Evolutionary conservation across 2,329 filamentous ascomycete genomes (phyloP).

Genomic region (Aspergillus phoenicis): DNA sequence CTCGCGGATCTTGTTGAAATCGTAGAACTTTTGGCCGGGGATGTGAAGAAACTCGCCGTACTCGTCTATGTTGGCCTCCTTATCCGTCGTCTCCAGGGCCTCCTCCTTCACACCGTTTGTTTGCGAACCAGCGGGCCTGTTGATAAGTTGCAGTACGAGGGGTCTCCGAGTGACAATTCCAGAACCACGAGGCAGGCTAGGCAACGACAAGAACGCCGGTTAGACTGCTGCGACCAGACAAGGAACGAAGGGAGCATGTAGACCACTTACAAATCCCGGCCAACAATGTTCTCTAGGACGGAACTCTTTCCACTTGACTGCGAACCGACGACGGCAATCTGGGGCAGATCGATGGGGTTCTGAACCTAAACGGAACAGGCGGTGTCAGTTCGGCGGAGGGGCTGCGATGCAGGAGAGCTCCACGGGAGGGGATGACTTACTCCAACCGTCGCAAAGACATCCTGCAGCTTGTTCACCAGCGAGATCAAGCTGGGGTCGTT

Average conservation of each 20-base stretch:
- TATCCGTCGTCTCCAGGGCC: constrained; percentile 70
- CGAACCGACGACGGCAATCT: constrained; percentile 97
- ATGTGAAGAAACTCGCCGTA: constrained; percentile 99
- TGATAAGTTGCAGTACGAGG: constrained; percentile 96
- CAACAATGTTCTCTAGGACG: constrained; percentile 97
- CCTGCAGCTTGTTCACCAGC: constrained; percentile 97
- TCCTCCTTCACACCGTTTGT: constrained; percentile 72
- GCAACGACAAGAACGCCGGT: constrained; percentile 20
- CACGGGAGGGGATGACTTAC: constrained; percentile 51
- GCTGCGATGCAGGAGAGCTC: constrained; percentile 8
- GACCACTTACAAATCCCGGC: constrained; percentile 86
- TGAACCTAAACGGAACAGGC: constrained; percentile 65
- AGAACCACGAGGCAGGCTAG: constrained; percentile 89
- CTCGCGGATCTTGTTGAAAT: constrained; percentile 97
- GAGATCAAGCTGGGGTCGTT: constrained; percentile 71
- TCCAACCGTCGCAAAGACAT: constrained; percentile 98
- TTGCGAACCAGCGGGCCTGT: constrained; percentile 69
- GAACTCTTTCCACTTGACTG: constrained; percentile 99
- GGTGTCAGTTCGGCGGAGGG: constrained; percentile 29
- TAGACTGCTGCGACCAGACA: constrained; percentile 26
- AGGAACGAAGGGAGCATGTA: not conserved
- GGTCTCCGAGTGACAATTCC: constrained; percentile 96
- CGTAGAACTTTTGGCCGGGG: constrained; percentile 93
- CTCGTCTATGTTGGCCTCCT: constrained; percentile 88
- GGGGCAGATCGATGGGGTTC: constrained; percentile 97